A percentile compares a stretch with the other conserved stretches of the same genome.
Conservation (phyloP, 2,329 filamentous ascomycete genomes). For the Aspergillus nomiae region DNA sequence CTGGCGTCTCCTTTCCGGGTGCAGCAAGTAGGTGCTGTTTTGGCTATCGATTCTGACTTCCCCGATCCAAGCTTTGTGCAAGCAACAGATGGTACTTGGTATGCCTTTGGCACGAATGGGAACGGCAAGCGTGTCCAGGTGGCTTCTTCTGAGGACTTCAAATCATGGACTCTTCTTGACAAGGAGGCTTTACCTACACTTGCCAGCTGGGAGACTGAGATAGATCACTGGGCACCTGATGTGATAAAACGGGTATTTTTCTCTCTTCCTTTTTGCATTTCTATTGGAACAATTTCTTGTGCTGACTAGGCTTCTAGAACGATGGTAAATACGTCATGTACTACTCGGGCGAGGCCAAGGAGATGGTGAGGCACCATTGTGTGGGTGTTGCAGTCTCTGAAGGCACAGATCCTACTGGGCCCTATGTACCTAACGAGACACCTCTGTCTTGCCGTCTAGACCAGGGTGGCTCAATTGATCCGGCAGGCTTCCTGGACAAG, state of each 20-base stretch:
- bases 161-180: conserved; percentile 51
- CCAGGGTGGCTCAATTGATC: conserved; percentile 64
- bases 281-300: background rate
- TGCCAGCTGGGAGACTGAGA: conserved; percentile 56
- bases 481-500: conserved; percentile 60
- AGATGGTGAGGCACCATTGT: conserved; percentile 53
- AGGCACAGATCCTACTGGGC: conserved; percentile 47
- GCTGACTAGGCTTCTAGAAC: conserved; percentile 23
- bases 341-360: conserved; percentile 55
- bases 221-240: conserved; percentile 64
- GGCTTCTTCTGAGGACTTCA: conserved; percentile 53
- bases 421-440: conserved; percentile 51
- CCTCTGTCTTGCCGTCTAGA: conserved; percentile 57
- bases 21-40: conserved; percentile 18
- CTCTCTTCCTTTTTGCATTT: background rate
- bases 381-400: conserved; percentile 58
- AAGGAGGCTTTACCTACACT: conserved; percentile 58
- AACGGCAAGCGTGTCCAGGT: conserved; percentile 57
- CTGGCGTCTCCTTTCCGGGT: conserved; percentile 24
- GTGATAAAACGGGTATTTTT: conserved; percentile 51
- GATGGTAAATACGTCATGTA: conserved; percentile 62
- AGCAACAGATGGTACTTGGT: conserved; percentile 52
- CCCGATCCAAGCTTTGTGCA: conserved; percentile 52
- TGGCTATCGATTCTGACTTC: conserved; percentile 41
- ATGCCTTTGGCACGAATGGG: conserved; percentile 60